Evolutionary conservation across 2,329 filamentous ascomycete genomes (phyloP), one percentile per base, ranked within the genome.

Genomic region (Chlorencoelia australis): DNA sequence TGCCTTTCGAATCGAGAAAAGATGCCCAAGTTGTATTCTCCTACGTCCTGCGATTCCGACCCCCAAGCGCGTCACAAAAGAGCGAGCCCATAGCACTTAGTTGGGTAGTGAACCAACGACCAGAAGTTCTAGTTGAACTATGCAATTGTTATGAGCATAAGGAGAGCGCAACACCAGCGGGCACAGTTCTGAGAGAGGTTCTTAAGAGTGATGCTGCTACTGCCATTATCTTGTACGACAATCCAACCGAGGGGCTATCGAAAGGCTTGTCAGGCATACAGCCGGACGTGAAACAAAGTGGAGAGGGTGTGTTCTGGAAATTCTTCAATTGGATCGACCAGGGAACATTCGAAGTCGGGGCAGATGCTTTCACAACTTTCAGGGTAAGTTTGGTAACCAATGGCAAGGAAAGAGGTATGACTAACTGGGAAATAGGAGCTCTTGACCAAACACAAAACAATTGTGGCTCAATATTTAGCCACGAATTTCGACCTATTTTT

Each of bases 241-340:
- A 95, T 58, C 85, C 83, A 4, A 73, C 74, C 27, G 73, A 78
- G 66, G 69, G 16, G 77, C 80, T 19, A 40, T 73, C 75, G n/a
- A 77, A 86, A 45, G 82, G 86, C 27, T 68, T 94, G 25, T 77
- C 72, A 34, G 79, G 75, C 15, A 83, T 95, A 44, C 82, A 91
- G 52, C 75, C 81, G 30, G 80, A 85, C 42, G 64, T 76, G 26
- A 76, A 73, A 21, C 82, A 91, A 51, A 81, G 73, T 30, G 88
- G 88, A 9, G 72, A 77, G 29, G 89, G 89, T 3, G 77, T 95
- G 2, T 95, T 98, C 59, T 98, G 91, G 91, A 80, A 75, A 30
- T 96, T 96, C 63, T 96, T 98, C 56, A 77, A 82, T 43, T 98
- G 89, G 86, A 94, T 98, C 52, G 88, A 96, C 63, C 86, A 86